A percentile compares a stretch with the other conserved stretches of the same genome.
Conservation (phyloP, 176 grass and related monocot species). For the Avena insularis region DNA sequence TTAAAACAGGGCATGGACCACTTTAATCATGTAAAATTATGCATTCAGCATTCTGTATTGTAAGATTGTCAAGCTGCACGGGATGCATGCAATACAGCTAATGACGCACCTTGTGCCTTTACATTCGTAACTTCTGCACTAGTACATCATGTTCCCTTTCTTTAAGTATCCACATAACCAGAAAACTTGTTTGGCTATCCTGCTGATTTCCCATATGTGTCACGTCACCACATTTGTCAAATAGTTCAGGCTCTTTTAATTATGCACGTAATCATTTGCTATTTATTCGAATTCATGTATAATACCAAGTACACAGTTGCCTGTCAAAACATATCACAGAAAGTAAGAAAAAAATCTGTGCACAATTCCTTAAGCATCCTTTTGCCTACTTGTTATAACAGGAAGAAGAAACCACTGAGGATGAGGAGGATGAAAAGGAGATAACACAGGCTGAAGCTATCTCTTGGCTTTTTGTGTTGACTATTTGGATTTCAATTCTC, state of each 20-base stretch:
- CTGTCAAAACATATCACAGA: conserved; percentile 16
- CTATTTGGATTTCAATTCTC: conserved; percentile 96
- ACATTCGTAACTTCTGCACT: conserved; percentile 6
- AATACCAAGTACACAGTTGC: background rate
- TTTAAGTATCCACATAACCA: conserved; percentile 16
- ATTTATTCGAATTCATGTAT: background rate
- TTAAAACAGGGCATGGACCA: background rate
- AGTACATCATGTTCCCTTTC: conserved; percentile 15
- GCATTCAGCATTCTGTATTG: background rate
- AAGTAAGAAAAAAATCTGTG: background rate
- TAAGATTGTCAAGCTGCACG: background rate
- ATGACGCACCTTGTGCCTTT: background rate
- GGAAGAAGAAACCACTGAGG: conserved; percentile 62
- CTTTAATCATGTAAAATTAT: conserved; percentile 4
- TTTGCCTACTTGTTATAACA: conserved; percentile 41
- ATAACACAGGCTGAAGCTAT: conserved; percentile 86
- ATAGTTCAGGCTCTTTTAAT: background rate
- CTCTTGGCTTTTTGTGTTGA: conserved; percentile 85
- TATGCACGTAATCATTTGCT: background rate
- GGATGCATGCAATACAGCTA: conserved; percentile 28
- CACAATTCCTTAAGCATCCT: conserved; percentile 25
- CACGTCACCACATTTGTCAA: conserved; percentile 10
- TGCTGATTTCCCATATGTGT: background rate
- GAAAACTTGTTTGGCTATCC: conserved; percentile 20
- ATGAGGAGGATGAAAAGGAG: conserved; percentile 73